Evolutionary conservation across 257 asterid species (phyloP), one percentile per base, ranked within the genome.

Genomic region (Solanum acaule): DNA sequence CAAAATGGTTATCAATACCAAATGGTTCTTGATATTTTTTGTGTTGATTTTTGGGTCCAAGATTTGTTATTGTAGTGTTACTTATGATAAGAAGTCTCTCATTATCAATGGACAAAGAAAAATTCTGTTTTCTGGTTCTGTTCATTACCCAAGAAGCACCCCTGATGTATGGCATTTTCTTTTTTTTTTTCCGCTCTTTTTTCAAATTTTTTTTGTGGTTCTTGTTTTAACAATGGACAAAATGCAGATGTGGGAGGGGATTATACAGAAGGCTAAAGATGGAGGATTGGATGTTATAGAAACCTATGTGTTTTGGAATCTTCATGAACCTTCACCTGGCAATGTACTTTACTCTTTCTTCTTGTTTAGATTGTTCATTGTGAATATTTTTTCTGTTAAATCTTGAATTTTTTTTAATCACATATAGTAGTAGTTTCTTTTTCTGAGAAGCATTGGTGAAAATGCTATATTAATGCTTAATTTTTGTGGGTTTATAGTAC

Each of bases 201-300:
- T 15, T 1, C 10, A 6, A 2, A 5, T 8, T 22, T 8, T 72
- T 22, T 70, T 23, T 22, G 3, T n/a, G 3, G n/a, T 56, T 83
- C 38, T 16, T 46, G 88, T 34, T 31, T 52, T 23, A 27, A 33
- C 10, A 65, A 29, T 71, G 90, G 42, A 40, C 6, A 27, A 63
- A 92, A 88, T 93, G 99, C 94, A 97, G 99, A 97, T 97, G 99
- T 97, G 99, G 99, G 96, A 93, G 86, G 98, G 96, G 89, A 95
- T 97, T 16, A 94, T 97, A 86, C 97, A 92, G 93, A 95, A 95
- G 92, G 99, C 98, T 72, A 95, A 95, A 91, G 98, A 95, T 77
- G 99, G 99, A 86, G 99, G 99, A 2, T 91, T 96, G 87, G 98
- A 96, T 90, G 97, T 93, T 61, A 91, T 97, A 31, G 99, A 97